Conservation (phyloP, 1,139 yeast genomes). For the Debaryomyces psychrophilus region DNA sequence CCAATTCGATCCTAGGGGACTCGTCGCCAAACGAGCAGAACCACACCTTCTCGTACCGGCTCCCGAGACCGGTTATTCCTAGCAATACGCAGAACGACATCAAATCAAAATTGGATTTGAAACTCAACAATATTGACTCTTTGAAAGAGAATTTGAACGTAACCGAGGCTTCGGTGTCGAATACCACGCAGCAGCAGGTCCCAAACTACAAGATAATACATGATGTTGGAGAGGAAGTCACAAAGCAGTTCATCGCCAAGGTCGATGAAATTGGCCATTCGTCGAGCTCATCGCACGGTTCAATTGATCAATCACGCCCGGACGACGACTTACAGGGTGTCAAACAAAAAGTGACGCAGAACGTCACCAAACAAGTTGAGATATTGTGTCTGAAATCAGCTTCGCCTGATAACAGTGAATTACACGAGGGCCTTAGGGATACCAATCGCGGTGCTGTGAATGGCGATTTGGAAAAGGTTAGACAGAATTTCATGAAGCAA, state of each 20-base stretch:
- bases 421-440: slow-evolving; percentile 8
- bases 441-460: slow-evolving; percentile 13
- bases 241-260: slow-evolving; percentile 27
- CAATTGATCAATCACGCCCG: slow-evolving; percentile 12
- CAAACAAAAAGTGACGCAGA: slow-evolving; percentile 25
- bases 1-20: background rate
- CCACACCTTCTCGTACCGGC: background rate
- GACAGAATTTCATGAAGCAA: slow-evolving; percentile 24
- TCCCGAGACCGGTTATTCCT: background rate
- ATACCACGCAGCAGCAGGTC: background rate
- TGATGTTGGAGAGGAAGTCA: slow-evolving; percentile 29
- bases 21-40: background rate
- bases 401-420: slow-evolving; percentile 14
- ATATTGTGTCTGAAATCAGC: slow-evolving; percentile 21
- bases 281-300: slow-evolving; percentile 19
- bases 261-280: slow-evolving; percentile 25
- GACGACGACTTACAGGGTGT: slow-evolving; percentile 22
- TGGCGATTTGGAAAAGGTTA: slow-evolving; percentile 21
- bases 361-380: slow-evolving; percentile 27
- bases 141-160: slow-evolving; percentile 6
- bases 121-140: slow-evolving; percentile 4
- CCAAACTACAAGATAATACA: slow-evolving; percentile 24
- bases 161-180: background rate
- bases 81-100: background rate
- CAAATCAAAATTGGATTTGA: slow-evolving; percentile 3